Conservation (phyloP, 805 yeast genomes). For the Candida alai region DNA sequence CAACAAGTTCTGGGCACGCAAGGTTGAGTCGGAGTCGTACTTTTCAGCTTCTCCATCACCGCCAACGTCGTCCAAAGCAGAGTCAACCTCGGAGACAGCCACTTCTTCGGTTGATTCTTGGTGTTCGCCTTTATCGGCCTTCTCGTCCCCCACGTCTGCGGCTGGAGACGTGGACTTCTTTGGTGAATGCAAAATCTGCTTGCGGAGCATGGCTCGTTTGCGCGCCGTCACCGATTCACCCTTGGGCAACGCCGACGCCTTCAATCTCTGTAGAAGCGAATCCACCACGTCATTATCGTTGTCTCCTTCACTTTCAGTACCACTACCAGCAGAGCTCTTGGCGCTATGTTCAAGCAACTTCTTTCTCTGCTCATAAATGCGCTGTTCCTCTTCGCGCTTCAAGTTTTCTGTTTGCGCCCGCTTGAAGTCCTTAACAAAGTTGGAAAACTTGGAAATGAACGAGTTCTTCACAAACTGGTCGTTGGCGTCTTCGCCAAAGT, state of each 20-base stretch:
- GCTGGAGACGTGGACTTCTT: constrained; percentile 7
- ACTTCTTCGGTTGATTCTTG: not conserved
- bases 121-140: not conserved
- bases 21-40: constrained; percentile 40
- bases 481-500: constrained; percentile 69
- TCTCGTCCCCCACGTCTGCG: constrained; percentile 2
- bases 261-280: constrained; percentile 75
- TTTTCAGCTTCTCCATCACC: constrained; percentile 14
- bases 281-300: constrained; percentile 70
- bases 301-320: constrained; percentile 27
- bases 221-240: constrained; percentile 79
- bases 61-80: constrained; percentile 4
- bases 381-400: constrained; percentile 63
- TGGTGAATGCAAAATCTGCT: constrained; percentile 45
- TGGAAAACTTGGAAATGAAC: constrained; percentile 59
- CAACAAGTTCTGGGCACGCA: constrained; percentile 60
- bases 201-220: constrained; percentile 72
- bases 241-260: constrained; percentile 77
- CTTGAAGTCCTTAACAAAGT: constrained; percentile 58
- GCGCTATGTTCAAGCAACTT: constrained; percentile 49
- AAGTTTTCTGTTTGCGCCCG: constrained; percentile 63
- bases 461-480: constrained; percentile 51
- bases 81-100: constrained; percentile 3
- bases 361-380: constrained; percentile 73
- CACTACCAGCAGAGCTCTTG: constrained; percentile 4